phyloP scores from a whole-genome alignment of 2,329 filamentous ascomycete species.

The Aspergillus sp. region DNA sequence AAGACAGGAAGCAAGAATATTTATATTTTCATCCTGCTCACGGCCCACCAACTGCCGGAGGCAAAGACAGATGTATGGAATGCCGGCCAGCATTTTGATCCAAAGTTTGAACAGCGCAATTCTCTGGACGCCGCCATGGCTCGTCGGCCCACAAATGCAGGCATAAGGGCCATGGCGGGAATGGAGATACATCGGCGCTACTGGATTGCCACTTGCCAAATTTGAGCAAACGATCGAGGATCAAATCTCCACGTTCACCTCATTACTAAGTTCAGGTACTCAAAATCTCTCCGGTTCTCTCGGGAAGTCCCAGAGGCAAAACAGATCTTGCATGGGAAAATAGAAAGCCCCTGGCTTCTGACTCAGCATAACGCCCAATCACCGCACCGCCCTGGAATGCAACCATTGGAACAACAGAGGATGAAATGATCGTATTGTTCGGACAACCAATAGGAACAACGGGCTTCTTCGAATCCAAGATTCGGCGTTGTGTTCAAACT shows the following conservation, averaged over 20 bases:
- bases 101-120: not conserved
- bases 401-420: not conserved
- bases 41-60: not conserved
- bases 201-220: slow-evolving; percentile 1
- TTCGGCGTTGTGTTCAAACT: not conserved
- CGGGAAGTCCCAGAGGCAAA: not conserved
- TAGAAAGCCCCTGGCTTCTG: not conserved
- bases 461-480: not conserved
- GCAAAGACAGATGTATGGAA: not conserved
- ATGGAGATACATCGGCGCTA: not conserved
- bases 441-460: not conserved
- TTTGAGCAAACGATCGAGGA: not conserved
- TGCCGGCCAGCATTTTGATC: not conserved
- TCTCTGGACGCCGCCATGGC: not conserved
- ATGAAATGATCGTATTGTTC: not conserved
- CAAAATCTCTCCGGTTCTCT: not conserved
- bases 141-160: not conserved
- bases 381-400: not conserved
- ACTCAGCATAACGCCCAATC: not conserved
- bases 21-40: not conserved
- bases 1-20: not conserved
- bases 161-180: not conserved
- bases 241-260: not conserved
- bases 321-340: not conserved
- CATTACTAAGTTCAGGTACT: not conserved